Evolutionary conservation across 2,329 filamentous ascomycete genomes (phyloP).

Genomic region (Cladosporium sp.): DNA sequence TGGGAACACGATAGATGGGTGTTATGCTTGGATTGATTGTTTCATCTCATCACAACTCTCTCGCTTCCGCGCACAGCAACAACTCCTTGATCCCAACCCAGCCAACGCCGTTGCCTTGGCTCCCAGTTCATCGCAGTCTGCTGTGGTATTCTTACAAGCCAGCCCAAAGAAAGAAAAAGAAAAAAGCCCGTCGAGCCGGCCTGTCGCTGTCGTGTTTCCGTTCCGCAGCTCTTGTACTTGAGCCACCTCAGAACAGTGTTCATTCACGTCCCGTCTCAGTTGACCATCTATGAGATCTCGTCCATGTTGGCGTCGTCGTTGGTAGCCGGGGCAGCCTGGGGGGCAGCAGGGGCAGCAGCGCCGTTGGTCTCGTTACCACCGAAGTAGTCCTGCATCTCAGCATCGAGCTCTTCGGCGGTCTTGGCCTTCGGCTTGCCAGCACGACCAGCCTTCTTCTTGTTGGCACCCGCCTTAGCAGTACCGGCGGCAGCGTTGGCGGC

Average conservation of each 20-base stretch:
- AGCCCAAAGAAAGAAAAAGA: slow-evolving; percentile 11
- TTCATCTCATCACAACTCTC: neutral
- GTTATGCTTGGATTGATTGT: neutral
- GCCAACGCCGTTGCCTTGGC: neutral
- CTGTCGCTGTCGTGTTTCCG: slow-evolving; percentile 3
- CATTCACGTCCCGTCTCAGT: neutral
- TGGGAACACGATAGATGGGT: neutral
- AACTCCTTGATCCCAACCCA: slow-evolving; percentile 8
- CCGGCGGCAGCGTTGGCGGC: slow-evolving; percentile 53
- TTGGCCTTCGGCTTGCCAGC: slow-evolving; percentile 72
- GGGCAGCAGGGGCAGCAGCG: slow-evolving; percentile 48
- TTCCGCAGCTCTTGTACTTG: neutral
- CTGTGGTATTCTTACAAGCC: slow-evolving; percentile 18
- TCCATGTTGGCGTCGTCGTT: slow-evolving; percentile 54
- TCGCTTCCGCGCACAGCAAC: slow-evolving; percentile 1
- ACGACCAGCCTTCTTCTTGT: slow-evolving; percentile 59
- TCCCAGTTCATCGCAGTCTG: slow-evolving; percentile 13
- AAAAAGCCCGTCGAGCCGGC: slow-evolving; percentile 4
- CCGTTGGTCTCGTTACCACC: slow-evolving; percentile 47
- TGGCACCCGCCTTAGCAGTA: slow-evolving; percentile 50
- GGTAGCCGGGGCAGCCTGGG: slow-evolving; percentile 48
- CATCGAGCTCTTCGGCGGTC: slow-evolving; percentile 92
- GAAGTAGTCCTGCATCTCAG: slow-evolving; percentile 98
- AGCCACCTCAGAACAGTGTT: neutral
- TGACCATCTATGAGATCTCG: slow-evolving; percentile 40